These are phyloP conservation scores for Leptodontidium sp. DNA, from an alignment of 2,329 filamentous ascomycete species.

Conservation along the genomic window DNA sequence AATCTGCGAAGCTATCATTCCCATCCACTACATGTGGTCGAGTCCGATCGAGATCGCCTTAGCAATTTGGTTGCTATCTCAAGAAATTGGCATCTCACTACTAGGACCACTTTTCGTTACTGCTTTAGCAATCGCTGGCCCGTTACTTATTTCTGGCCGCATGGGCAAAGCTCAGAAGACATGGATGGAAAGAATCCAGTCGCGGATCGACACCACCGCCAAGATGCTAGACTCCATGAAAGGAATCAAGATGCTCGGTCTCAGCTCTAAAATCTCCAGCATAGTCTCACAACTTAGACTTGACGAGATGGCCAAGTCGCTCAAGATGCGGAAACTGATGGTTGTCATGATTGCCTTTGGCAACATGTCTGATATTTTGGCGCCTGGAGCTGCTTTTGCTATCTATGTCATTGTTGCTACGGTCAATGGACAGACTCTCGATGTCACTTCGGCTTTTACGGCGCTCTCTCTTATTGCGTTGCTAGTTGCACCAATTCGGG, in stretches of 20 bases:
- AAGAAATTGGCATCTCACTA: slow-evolving; percentile 40
- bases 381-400: slow-evolving; percentile 51
- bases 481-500: slow-evolving; percentile 50
- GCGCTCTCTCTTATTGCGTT: slow-evolving; percentile 52
- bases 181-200: slow-evolving; percentile 38
- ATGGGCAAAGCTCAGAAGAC: slow-evolving; percentile 36
- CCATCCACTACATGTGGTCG: slow-evolving; percentile 43
- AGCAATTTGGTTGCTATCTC: slow-evolving; percentile 44
- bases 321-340: slow-evolving; percentile 35
- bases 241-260: slow-evolving; percentile 45
- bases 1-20: slow-evolving; percentile 42
- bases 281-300: slow-evolving; percentile 49
- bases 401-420: slow-evolving; percentile 47
- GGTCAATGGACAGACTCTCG: slow-evolving; percentile 42
- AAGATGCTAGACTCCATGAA: slow-evolving; percentile 43
- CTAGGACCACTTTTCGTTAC: slow-evolving; percentile 32
- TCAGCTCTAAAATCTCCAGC: slow-evolving; percentile 46
- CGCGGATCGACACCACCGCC: slow-evolving; percentile 35
- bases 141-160: slow-evolving; percentile 30
- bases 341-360: slow-evolving; percentile 33
- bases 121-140: slow-evolving; percentile 31
- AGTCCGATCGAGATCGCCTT: slow-evolving; percentile 41
- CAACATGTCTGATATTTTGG: slow-evolving; percentile 41
- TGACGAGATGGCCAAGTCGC: slow-evolving; percentile 30
- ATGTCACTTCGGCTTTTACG: slow-evolving; percentile 49